phyloP scores from a whole-genome alignment of 1,284 basidiomycete species.

The Rhizopogon hawkerae region DNA sequence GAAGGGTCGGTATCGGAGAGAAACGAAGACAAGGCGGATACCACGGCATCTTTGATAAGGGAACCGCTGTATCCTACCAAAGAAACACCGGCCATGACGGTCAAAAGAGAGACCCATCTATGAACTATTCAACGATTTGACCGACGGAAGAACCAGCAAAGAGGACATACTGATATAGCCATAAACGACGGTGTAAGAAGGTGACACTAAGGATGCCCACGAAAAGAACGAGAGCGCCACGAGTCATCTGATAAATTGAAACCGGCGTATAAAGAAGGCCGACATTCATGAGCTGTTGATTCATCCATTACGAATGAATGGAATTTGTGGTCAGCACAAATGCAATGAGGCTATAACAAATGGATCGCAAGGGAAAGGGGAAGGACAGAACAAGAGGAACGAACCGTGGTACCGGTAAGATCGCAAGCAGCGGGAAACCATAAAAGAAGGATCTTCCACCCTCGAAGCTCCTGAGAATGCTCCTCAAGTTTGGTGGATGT shows the following conservation, averaged over 20 bases:
- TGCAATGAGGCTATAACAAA: conserved; percentile 4
- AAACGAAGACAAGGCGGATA: conserved; percentile 5
- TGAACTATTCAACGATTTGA: conserved; percentile 9
- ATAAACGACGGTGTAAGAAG: conserved; percentile 78
- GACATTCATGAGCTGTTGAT: conserved; percentile 79
- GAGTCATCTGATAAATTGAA: conserved; percentile 97
- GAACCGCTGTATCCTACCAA: conserved; percentile 91
- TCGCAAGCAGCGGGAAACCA: conserved; percentile 87
- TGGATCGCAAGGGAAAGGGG: conserved; percentile 2
- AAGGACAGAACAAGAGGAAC: conserved; percentile 21
- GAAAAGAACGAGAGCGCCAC: conserved; percentile 94
- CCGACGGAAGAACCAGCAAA: conserved; percentile 3
- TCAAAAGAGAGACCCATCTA: conserved; percentile 85
- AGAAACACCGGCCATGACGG: conserved; percentile 86
- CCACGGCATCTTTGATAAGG: conserved; percentile 64
- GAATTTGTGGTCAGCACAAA: conserved; percentile 16
- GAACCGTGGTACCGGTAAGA: conserved; percentile 79
- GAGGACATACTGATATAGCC: conserved; percentile 64
- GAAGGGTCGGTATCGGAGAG: background rate
- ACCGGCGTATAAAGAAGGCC: conserved; percentile 94
- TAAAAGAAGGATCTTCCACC: conserved; percentile 66
- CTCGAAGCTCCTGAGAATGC: conserved; percentile 41
- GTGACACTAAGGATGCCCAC: conserved; percentile 90
- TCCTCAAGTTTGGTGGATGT: conserved; percentile 31
- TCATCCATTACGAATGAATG: conserved; percentile 12